Base-by-base conservation (phyloP, 257 asterid species). In the Coffea canephora region DNA sequence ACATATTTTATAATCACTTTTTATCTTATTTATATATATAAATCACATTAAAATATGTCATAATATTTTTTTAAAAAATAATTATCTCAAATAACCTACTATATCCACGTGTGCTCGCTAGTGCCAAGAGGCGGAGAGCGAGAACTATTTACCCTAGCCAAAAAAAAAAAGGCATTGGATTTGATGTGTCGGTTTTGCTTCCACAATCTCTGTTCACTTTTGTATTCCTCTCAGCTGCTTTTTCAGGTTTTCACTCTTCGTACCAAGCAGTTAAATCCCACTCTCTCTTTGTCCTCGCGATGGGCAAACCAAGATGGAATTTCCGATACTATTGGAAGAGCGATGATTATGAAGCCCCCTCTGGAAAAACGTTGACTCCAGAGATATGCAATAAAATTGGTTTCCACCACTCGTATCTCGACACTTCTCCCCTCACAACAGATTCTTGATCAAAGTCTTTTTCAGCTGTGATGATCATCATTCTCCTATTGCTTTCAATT, bases 181-280 rank as follows among this genome's bases (percentile, higher is more conserved):
- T 88, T 88, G 93, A 92, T 85, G 66, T 81, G 92, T 75, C 74
- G 27, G 74, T 66, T 80, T 90, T 86, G 87, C 89, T 88, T 88
- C 80, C 81, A 84, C 84, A 81, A 71, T 66, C 79, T 75, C 80
- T 78, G 61, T 83, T 79, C 80, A 43, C 85, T 87, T 89, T 81
- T 66, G 46, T 80, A 54, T 80, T 88, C 87, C 80, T 87, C 83
- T 86, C 88, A 76, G 80, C 79, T 25, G 67, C 87, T 82, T 82
- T 39, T 39, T 39, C 41, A 39, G 41, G 83, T 86, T 27, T 77
- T 69, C 67, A 7, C 77, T 73, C 78, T 68, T 21, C 27, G 71
- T 71, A 48, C 83, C 70, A 19, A 77, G 72, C 61, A n/a, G 69
- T 55, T 46, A 65, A 70, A 75, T 65, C 18, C 27, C 27, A 27